Evolutionary conservation across 768 basidiomycete genomes (phyloP).

Genomic region (Zangia roseola): DNA sequence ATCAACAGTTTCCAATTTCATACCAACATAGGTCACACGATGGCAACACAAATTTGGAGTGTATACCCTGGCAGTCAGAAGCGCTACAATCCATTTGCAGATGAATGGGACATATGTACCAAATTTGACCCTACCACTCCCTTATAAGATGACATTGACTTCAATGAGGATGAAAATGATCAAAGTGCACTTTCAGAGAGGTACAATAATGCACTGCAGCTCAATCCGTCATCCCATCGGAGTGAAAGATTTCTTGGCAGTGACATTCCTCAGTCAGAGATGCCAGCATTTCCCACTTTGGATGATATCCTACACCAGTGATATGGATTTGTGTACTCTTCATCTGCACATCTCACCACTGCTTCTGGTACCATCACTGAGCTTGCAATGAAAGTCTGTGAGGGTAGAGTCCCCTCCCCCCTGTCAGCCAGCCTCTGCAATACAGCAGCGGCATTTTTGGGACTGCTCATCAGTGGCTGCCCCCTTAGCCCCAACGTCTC

Average conservation of each 20-base stretch:
- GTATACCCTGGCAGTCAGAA: background rate
- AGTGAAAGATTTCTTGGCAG: no score
- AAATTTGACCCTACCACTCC: background rate
- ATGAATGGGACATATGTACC: conserved; percentile 4
- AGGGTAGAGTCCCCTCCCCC: background rate
- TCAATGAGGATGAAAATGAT: no score
- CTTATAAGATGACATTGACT: no score
- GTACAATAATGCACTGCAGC: no score
- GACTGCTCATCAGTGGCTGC: background rate
- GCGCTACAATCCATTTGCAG: background rate
- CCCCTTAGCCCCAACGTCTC: background rate
- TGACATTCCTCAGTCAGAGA: background rate
- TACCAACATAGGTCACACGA: background rate
- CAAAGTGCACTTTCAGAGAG: no score
- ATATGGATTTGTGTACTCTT: conserved; percentile 1
- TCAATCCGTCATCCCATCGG: no score
- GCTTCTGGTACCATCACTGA: background rate
- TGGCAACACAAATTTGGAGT: background rate
- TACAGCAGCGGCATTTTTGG: background rate
- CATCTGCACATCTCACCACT: background rate
- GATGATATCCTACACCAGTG: background rate
- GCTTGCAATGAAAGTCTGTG: background rate
- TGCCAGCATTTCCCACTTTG: background rate
- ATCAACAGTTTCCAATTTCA: background rate
- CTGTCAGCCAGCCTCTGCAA: background rate